Evolutionary conservation across 805 yeast genomes (phyloP).

Genomic region (Metschnikowia kunwiensis): DNA sequence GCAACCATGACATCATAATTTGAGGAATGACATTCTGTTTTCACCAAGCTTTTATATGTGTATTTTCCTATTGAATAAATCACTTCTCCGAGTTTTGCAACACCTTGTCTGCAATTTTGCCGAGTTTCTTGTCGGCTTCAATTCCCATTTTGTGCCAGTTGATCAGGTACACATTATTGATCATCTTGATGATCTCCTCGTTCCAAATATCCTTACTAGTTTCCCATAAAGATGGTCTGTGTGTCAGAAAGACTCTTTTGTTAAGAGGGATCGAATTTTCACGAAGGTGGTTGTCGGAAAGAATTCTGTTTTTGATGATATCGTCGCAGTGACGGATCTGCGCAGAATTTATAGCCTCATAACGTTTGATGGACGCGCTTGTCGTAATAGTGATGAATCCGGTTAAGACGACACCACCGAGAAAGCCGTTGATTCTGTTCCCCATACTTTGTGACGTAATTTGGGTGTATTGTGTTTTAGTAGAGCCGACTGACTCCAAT

Average conservation of each 20-base stretch:
- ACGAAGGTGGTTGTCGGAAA: conserved; percentile 44
- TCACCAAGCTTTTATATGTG: too few relatives aligned
- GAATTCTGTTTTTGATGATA: conserved; percentile 52
- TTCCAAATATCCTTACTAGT: conserved; percentile 79
- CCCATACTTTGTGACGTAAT: conserved; percentile 35
- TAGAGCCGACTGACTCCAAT: not conserved
- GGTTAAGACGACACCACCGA: conserved; percentile 56
- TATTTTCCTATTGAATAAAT: too few relatives aligned
- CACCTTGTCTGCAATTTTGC: conserved; percentile 28
- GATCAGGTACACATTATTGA: conserved; percentile 59
- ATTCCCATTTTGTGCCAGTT: conserved; percentile 45
- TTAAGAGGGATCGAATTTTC: conserved; percentile 44
- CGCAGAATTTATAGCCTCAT: conserved; percentile 44
- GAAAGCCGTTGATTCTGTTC: conserved; percentile 44
- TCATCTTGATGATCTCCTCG: conserved; percentile 60
- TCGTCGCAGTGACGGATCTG: conserved; percentile 48
- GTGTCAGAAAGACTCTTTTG: conserved; percentile 19
- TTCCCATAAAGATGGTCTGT: conserved; percentile 47
- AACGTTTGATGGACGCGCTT: conserved; percentile 50
- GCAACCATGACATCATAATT: not conserved
- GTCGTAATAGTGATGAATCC: conserved; percentile 63
- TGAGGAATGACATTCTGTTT: too few relatives aligned
- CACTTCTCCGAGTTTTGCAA: conserved; percentile 14
- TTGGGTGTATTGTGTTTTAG: not conserved
- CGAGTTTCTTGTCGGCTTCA: conserved; percentile 32